phyloP scores from a whole-genome alignment of 169 alveolate species.

The Plasmodium cynomolgi region DNA sequence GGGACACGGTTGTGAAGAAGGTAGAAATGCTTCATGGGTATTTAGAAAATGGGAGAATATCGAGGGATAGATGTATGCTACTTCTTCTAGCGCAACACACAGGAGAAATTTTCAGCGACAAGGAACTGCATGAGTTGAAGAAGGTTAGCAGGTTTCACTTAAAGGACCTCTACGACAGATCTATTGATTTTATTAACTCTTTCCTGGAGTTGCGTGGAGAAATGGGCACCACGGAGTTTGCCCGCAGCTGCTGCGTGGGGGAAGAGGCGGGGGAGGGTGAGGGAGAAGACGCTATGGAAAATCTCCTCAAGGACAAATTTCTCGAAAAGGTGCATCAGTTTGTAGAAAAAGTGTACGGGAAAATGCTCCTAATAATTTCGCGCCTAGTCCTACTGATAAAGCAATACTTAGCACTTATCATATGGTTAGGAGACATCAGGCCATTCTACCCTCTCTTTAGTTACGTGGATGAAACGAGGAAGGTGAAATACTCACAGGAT shows the following conservation, averaged over 20 bases:
- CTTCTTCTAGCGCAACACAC: constrained; percentile 70
- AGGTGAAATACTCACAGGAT: constrained; percentile 39
- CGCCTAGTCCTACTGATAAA: constrained; percentile 53
- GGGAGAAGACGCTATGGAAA: not conserved
- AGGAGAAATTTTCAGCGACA: constrained; percentile 69
- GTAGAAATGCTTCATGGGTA: constrained; percentile 53
- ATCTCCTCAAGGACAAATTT: constrained; percentile 28
- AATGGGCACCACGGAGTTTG: constrained; percentile 33
- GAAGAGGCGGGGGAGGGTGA: not conserved
- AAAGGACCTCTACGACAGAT: constrained; percentile 66
- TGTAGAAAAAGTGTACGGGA: constrained; percentile 31
- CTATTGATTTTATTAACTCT: constrained; percentile 66
- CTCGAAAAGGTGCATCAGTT: constrained; percentile 39
- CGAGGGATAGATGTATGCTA: constrained; percentile 68
- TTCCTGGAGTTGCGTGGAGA: constrained; percentile 49
- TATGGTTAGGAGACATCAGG: constrained; percentile 69
- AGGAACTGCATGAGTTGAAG: constrained; percentile 52
- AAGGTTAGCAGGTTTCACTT: constrained; percentile 37
- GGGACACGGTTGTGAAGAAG: constrained; percentile 43
- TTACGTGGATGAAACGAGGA: constrained; percentile 36
- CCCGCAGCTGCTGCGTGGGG: constrained; percentile 33
- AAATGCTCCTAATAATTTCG: constrained; percentile 61
- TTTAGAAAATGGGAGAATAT: constrained; percentile 71
- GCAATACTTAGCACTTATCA: constrained; percentile 48
- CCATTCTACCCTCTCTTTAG: constrained; percentile 75